Conservation (phyloP, 768 basidiomycete species). For the Mycena sanguinolenta region DNA sequence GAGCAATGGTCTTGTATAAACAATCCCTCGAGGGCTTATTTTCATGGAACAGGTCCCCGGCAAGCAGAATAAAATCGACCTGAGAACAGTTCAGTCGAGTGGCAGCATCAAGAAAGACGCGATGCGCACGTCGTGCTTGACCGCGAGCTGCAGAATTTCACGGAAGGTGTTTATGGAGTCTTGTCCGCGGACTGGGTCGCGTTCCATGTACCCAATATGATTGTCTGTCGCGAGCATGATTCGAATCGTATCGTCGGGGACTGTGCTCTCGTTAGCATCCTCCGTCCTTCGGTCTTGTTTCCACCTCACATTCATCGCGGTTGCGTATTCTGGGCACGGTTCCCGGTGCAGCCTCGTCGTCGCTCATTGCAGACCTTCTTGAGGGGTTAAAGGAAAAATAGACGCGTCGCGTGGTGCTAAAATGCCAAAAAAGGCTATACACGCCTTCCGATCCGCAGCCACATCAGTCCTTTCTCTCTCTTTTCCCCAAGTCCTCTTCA, state of each 20-base stretch:
- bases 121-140: slow-evolving; percentile 84
- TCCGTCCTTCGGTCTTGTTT: neutral
- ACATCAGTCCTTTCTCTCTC: neutral
- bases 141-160: slow-evolving; percentile 93
- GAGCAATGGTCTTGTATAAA: slow-evolving; percentile 88
- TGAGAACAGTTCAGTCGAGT: slow-evolving; percentile 45
- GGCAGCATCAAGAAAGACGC: slow-evolving; percentile 25
- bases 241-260: slow-evolving; percentile 75
- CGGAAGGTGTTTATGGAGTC: slow-evolving; percentile 96
- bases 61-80: slow-evolving; percentile 97
- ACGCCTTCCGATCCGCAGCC: neutral
- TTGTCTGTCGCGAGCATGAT: slow-evolving; percentile 96
- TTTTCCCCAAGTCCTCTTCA: slow-evolving; percentile 12
- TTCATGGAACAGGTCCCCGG: slow-evolving; percentile 97
- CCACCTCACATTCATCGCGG: slow-evolving; percentile 53
- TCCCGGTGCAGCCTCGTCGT: slow-evolving; percentile 18
- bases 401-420: slow-evolving; percentile 32
- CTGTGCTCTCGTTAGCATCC: slow-evolving; percentile 39
- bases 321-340: slow-evolving; percentile 39
- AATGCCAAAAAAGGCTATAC: slow-evolving; percentile 8
- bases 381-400: slow-evolving; percentile 4
- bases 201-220: slow-evolving; percentile 94
- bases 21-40: slow-evolving; percentile 94
- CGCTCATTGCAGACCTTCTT: slow-evolving; percentile 20
- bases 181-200: slow-evolving; percentile 93